Conservation (phyloP, 1,284 basidiomycete species). For the Sporisorium reilianum region DNA sequence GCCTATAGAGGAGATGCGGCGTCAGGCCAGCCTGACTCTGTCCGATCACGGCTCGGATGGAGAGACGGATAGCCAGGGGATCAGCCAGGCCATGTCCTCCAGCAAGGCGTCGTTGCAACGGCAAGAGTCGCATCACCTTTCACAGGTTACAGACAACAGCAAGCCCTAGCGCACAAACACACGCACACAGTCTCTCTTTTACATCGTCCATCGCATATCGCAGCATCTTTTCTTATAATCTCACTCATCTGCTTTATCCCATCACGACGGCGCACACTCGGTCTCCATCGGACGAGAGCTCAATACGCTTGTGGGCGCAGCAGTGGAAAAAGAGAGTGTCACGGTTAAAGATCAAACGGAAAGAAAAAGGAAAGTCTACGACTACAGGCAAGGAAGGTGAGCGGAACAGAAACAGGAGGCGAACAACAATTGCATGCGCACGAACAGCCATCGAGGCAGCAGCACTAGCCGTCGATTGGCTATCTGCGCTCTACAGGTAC, state of each 20-base stretch:
- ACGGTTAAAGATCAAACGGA: slow-evolving; percentile 9
- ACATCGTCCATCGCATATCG: not conserved
- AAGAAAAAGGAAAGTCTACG: not conserved
- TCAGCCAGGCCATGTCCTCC: slow-evolving; percentile 13
- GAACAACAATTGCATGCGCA: no score
- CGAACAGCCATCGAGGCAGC: no score
- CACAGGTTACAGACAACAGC: slow-evolving; percentile 21
- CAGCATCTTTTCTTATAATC: slow-evolving; percentile 1
- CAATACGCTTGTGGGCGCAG: not conserved
- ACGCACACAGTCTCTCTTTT: not conserved
- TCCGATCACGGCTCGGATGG: slow-evolving; percentile 34
- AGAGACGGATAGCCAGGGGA: slow-evolving; percentile 6
- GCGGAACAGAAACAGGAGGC: no score
- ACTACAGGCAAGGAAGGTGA: not conserved
- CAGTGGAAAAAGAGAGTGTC: slow-evolving; percentile 12
- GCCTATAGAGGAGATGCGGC: slow-evolving; percentile 34
- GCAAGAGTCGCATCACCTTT: slow-evolving; percentile 32
- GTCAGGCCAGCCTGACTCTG: slow-evolving; percentile 34
- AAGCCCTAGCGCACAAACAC: not conserved
- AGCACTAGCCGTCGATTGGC: no score
- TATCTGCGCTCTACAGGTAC: not conserved
- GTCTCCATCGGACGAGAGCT: not conserved
- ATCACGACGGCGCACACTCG: not conserved
- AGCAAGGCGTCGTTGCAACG: slow-evolving; percentile 26
- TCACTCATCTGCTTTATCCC: slow-evolving; percentile 7